phyloP scores from a whole-genome alignment of 1,139 yeast species.

The Saccharomycopsis hybrid region DNA sequence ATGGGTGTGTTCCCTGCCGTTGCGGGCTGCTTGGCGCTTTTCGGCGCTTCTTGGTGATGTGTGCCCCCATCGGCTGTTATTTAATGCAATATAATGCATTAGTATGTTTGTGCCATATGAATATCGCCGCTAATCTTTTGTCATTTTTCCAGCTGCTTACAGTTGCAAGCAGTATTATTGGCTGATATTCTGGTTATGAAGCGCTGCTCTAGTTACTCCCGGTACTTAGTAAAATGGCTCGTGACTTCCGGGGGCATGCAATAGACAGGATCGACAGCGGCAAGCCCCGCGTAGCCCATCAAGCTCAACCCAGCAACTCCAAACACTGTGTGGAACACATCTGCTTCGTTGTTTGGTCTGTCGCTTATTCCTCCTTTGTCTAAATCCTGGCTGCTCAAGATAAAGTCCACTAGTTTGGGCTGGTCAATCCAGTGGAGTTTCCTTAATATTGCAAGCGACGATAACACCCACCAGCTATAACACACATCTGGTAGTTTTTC shows the following conservation, averaged over 20 bases:
- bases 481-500: conserved; percentile 96
- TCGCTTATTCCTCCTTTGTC: conserved; percentile 87
- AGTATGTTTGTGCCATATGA: too few relatives aligned
- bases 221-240: conserved; percentile 33
- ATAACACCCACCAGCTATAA: conserved; percentile 96
- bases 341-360: conserved; percentile 84
- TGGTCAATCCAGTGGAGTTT: conserved; percentile 71
- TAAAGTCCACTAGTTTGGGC: conserved; percentile 53
- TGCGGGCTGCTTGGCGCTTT: too few relatives aligned
- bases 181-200: background rate
- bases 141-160: background rate
- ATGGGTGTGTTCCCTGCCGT: too few relatives aligned
- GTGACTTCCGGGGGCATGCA: conserved; percentile 62
- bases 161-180: background rate
- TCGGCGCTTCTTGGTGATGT: too few relatives aligned
- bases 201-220: background rate
- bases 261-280: conserved; percentile 72
- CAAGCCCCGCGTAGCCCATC: conserved; percentile 46
- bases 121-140: too few relatives aligned
- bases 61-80: too few relatives aligned
- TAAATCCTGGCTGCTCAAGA: conserved; percentile 70
- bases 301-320: conserved; percentile 84
- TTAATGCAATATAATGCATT: too few relatives aligned
- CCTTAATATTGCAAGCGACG: conserved; percentile 64
- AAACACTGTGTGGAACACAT: conserved; percentile 87